Evolutionary conservation across 192 early-diverging fungal genomes (phyloP).

Genomic region (Gaertneriomyces sp.): DNA sequence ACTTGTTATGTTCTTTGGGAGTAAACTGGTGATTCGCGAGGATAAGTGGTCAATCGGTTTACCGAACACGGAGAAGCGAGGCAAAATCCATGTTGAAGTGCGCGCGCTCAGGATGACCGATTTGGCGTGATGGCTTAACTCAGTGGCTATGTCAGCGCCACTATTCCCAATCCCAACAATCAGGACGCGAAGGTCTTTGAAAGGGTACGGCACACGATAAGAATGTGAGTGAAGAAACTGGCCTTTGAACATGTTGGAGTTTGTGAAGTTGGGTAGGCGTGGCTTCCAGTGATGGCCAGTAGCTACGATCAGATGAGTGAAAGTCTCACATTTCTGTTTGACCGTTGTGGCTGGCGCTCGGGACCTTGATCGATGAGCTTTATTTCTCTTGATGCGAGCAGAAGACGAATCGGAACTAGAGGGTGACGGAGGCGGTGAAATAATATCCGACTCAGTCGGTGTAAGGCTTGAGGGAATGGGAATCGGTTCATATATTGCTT

Average conservation of each 20-base stretch:
- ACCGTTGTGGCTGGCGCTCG: conserved; percentile 2
- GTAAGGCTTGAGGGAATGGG: not conserved
- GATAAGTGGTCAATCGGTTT: conserved; percentile 47
- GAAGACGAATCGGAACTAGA: conserved; percentile 1
- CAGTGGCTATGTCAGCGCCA: conserved; percentile 54
- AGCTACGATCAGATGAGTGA: conserved; percentile 62
- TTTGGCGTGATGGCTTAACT: conserved; percentile 51
- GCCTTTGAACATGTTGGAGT: conserved; percentile 50
- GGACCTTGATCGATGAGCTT: conserved; percentile 8
- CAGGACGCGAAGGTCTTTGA: conserved; percentile 50
- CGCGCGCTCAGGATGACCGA: conserved; percentile 48
- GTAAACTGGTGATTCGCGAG: conserved; percentile 33
- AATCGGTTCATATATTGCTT: conserved; percentile 17
- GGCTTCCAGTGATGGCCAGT: conserved; percentile 58
- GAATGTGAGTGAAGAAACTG: conserved; percentile 55
- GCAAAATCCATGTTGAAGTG: conserved; percentile 47
- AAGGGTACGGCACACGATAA: conserved; percentile 51
- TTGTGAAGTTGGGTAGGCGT: conserved; percentile 49
- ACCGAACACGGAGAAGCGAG: conserved; percentile 39
- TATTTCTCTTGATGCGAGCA: not conserved
- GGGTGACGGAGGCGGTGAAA: conserved; percentile 5
- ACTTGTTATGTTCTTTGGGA: conserved; percentile 41
- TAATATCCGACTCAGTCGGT: not conserved
- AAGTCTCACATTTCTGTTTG: conserved; percentile 44
- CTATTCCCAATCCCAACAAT: conserved; percentile 61